Conservation (phyloP, 352 stramenopile genomes). For the Bremia lactucae region DNA sequence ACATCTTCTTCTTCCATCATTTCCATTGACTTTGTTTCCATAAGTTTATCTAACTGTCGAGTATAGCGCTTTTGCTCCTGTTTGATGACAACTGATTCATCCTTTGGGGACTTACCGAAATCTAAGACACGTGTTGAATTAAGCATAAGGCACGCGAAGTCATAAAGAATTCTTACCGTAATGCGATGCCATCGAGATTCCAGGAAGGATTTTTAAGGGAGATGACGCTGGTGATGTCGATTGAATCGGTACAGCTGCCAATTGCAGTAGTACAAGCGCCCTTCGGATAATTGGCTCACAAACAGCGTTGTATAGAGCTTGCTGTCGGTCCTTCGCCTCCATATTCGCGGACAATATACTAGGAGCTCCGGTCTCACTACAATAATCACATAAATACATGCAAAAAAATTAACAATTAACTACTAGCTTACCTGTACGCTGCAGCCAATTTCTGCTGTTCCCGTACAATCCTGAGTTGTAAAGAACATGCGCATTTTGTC, state of each 20-base stretch:
- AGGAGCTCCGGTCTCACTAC: conserved; percentile 24
- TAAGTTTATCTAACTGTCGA: conserved; percentile 52
- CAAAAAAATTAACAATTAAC: background rate
- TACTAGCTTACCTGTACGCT: conserved; percentile 29
- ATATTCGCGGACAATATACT: conserved; percentile 28
- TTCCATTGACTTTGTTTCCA: conserved; percentile 64
- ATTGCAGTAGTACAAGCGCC: conserved; percentile 50
- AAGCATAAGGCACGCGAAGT: background rate
- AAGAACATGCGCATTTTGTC: no score
- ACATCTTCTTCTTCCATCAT: conserved; percentile 80
- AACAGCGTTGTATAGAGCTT: conserved; percentile 63
- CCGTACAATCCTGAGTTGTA: conserved; percentile 60
- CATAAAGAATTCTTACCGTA: conserved; percentile 32
- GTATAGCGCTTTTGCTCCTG: conserved; percentile 29
- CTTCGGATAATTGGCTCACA: conserved; percentile 69
- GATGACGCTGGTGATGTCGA: conserved; percentile 15
- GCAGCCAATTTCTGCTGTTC: conserved; percentile 81
- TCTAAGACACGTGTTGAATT: conserved; percentile 15
- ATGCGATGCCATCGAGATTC: conserved; percentile 39
- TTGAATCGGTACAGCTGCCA: conserved; percentile 40
- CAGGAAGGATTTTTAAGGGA: conserved; percentile 60
- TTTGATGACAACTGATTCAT: conserved; percentile 1
- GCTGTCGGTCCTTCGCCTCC: conserved; percentile 54
- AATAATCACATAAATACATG: conserved; percentile 1
- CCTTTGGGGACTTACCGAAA: conserved; percentile 17